Evolutionary conservation across 805 yeast species (phyloP), one percentile per base, ranked within the genome.

Genomic region (Saccharomycopsis sp.): DNA sequence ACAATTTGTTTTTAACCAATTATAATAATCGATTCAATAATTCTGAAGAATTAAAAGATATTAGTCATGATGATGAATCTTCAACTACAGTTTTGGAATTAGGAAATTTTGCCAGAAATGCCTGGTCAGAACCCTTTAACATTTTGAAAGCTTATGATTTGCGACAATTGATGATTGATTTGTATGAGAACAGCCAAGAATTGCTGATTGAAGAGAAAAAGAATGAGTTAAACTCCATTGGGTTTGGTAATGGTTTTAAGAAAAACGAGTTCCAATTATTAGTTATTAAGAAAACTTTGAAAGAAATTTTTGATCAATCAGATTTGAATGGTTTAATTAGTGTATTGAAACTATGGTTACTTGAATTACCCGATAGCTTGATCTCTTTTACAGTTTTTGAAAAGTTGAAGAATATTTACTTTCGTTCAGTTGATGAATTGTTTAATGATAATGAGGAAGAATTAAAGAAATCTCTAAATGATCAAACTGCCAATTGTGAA

Each of bases 281-380:
- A 13, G 36, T 42, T 10, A 34, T 37, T 14, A 19, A 36, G n/a
- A 33, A 31, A 14, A 13, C 21, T 12, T 12, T 46, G 13, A 23
- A 36, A 10, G 31, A 40, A 4, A 17, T 42, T 2, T 36, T 42
- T 23, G 23, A 10, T 9, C 20, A 10, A 2, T 14, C 21, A 15
- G 20, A 38, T 6, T 27, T 41, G 3, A 21, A 26, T 17, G 55
- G 51, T 28, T 49, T 62, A 41, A 39, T 60, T 3, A 65, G 67
- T 39, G 59, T 72, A 15, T 57, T 75, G 43, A 75, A 75, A 50
- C 52, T 71, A 25, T 75, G 74, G 63, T 60, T 76, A 25, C 56
- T 76, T 56, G 83, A 76, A 49, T 54, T 76, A 29, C 81, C 81
- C 0, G 79, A 74, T 48, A 68, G 80, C 21, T 53, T 76, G 20